Percentiles rank a stretch among this genome's conserved stretches.
phyloP scores from a whole-genome alignment of 108 stramenopile species.

The Cyclostephanos invisitatus region DNA sequence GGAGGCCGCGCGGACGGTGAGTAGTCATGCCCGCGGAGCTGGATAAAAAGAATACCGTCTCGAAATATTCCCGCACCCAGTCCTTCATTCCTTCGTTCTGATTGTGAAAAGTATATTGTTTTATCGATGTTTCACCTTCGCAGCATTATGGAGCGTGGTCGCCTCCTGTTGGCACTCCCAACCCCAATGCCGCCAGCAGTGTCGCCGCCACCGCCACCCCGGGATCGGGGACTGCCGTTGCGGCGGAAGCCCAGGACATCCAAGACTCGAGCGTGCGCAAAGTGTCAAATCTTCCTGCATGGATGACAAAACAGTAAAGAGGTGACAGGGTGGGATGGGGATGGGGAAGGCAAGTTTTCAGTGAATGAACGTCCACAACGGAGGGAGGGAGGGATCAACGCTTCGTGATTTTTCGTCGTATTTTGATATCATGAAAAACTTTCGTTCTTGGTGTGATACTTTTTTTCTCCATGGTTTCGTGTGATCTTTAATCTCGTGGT shows the following conservation, averaged over 20 bases:
- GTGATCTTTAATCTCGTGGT: constrained; percentile 2
- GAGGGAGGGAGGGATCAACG: not conserved
- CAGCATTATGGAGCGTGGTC: constrained; percentile 88
- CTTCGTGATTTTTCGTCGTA: not conserved
- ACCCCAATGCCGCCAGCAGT: constrained; percentile 78
- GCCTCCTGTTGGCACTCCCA: constrained; percentile 85
- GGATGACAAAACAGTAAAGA: constrained; percentile 74
- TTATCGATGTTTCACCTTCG: not conserved
- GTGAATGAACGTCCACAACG: not conserved
- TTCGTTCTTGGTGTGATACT: not conserved
- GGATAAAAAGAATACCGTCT: not conserved
- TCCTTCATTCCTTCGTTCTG: not conserved
- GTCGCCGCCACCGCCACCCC: constrained; percentile 33
- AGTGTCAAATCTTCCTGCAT: constrained; percentile 88
- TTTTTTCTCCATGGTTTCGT: constrained; percentile 2
- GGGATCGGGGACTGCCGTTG: constrained; percentile 20
- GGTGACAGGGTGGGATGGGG: not conserved
- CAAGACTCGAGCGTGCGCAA: constrained; percentile 81
- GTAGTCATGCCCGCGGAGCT: not conserved
- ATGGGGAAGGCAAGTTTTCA: constrained; percentile 7
- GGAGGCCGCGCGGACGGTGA: constrained; percentile 67
- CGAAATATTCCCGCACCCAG: not conserved
- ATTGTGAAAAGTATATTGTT: not conserved
- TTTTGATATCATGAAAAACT: not conserved
- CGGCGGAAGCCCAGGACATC: constrained; percentile 22